Evolutionary conservation across 805 yeast genomes (phyloP).

Genomic region (Cyberlindnera subsufficiens): DNA sequence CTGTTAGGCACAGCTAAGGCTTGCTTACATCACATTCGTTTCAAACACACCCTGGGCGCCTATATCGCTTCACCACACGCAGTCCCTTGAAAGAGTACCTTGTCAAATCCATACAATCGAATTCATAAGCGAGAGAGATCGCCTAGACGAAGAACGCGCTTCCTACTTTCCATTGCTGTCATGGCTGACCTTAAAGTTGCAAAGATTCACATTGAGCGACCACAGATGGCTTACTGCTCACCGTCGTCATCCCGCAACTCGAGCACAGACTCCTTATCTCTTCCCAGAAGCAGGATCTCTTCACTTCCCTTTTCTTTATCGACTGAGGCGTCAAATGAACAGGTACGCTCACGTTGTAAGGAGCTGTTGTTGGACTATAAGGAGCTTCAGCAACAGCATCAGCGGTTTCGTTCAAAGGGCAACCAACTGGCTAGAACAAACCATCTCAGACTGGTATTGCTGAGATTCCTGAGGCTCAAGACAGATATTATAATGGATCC

Average conservation of each 20-base stretch:
- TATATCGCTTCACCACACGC: no score
- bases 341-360: slow-evolving; percentile 7
- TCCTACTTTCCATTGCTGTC: not conserved
- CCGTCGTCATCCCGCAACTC: slow-evolving; percentile 2
- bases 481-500: slow-evolving; percentile 4
- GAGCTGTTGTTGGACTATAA: slow-evolving; percentile 12
- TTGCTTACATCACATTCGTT: no score
- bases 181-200: not conserved
- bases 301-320: slow-evolving; percentile 5
- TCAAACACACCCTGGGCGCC: no score
- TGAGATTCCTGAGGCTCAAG: slow-evolving; percentile 8
- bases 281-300: slow-evolving; percentile 1
- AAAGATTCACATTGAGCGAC: not conserved
- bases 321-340: slow-evolving; percentile 6
- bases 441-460: slow-evolving; percentile 5
- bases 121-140: no score
- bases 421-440: slow-evolving; percentile 8
- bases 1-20: no score
- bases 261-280: not conserved
- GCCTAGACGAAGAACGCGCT: no score
- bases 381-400: slow-evolving; percentile 8
- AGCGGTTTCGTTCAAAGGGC: slow-evolving; percentile 4
- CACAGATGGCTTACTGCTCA: not conserved
- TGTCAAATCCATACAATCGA: no score
- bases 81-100: no score